Conservation (phyloP, 225 moss, liverwort and hornwort species). For the Pseudisothecium myosuroides region DNA sequence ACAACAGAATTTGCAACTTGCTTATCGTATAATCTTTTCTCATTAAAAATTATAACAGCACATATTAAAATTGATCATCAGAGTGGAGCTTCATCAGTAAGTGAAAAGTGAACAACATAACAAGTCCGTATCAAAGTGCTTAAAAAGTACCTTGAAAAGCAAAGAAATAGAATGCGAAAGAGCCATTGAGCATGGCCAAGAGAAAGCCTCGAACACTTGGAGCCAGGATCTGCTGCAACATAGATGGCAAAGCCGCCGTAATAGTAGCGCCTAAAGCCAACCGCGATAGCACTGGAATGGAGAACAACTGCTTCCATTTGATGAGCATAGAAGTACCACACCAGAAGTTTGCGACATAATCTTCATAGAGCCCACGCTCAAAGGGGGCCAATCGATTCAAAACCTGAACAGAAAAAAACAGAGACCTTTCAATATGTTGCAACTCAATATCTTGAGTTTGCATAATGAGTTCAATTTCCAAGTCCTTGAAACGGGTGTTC, state of each 20-base stretch:
- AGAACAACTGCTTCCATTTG: slow-evolving; percentile 78
- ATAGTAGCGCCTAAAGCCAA: slow-evolving; percentile 68
- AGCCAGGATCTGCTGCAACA: slow-evolving; percentile 78
- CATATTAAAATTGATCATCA: background rate
- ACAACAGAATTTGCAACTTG: background rate
- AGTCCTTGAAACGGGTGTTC: background rate
- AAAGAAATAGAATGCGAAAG: slow-evolving; percentile 90
- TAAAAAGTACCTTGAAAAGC: slow-evolving; percentile 72
- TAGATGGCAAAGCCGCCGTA: slow-evolving; percentile 74
- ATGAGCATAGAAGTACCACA: slow-evolving; percentile 79
- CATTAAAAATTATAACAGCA: background rate
- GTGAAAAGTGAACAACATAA: background rate
- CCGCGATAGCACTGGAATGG: slow-evolving; percentile 58
- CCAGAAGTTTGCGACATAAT: slow-evolving; percentile 99
- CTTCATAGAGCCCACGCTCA: slow-evolving; percentile 84
- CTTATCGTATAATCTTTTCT: background rate
- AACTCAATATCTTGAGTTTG: background rate
- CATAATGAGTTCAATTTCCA: background rate
- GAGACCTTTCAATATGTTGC: background rate
- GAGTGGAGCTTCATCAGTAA: background rate
- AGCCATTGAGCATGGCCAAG: slow-evolving; percentile 78
- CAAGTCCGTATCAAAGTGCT: background rate
- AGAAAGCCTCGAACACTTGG: slow-evolving; percentile 83
- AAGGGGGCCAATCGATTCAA: slow-evolving; percentile 68
- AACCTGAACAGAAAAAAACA: slow-evolving; percentile 32